These are phyloP conservation scores for Aspergillus ustus DNA, from an alignment of 2,329 filamentous ascomycete species.

Conservation along the genomic window DNA sequence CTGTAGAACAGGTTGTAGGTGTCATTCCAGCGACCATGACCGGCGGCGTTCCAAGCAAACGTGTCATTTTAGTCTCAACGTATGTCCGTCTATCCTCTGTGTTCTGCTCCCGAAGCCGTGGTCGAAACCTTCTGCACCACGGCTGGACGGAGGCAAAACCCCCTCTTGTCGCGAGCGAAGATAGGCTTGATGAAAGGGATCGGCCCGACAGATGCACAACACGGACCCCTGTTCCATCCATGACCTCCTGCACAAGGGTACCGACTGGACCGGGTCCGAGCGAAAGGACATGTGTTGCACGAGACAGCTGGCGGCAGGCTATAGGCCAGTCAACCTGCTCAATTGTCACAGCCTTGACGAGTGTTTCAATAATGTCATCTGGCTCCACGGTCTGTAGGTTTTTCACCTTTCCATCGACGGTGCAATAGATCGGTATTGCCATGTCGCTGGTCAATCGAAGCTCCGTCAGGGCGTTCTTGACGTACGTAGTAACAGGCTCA, in stretches of 20 bases:
- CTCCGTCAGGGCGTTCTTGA: conserved; percentile 22
- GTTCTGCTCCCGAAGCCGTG: neutral
- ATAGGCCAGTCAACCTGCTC: conserved; percentile 1
- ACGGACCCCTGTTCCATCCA: neutral
- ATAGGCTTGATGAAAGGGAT: neutral
- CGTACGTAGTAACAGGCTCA: conserved; percentile 20
- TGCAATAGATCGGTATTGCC: conserved; percentile 13
- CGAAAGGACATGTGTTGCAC: neutral
- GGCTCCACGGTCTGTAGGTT: neutral
- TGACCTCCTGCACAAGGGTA: neutral
- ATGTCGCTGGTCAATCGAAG: conserved; percentile 28
- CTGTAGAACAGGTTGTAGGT: conserved; percentile 7
- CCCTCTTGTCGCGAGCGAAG: neutral
- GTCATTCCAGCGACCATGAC: conserved; percentile 18
- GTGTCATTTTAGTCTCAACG: conserved; percentile 7
- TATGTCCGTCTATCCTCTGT: neutral
- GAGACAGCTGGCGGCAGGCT: neutral
- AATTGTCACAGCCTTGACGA: neutral
- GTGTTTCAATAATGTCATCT: neutral
- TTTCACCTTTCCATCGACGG: neutral
- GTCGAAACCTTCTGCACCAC: neutral
- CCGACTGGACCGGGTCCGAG: conserved; percentile 2
- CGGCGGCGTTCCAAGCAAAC: conserved; percentile 1
- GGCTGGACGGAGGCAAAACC: too few species aligned
- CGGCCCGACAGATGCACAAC: neutral